Base-by-base conservation (phyloP, 2,329 filamentous ascomycete genomes). In the Phaeomoniella chlamydospora region DNA sequence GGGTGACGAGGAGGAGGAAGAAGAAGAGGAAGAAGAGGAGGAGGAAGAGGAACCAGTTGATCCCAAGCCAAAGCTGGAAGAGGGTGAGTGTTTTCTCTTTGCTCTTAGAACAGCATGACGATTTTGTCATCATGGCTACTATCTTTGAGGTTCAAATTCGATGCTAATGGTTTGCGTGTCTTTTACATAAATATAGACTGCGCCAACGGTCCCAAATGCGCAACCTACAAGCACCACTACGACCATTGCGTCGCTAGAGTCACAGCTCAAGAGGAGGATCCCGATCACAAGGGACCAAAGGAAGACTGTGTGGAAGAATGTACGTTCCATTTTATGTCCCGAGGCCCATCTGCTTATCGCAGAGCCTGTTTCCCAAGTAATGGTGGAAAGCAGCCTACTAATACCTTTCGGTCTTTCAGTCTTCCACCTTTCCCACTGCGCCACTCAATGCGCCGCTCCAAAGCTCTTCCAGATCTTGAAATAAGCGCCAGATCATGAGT, bases 281-380 rank as follows among this genome's bases (percentile, higher is more conserved):
- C 79, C 45, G 76, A 80, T 50, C 70, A 72, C 62, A 76, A 78
- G 64, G 78, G 68, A 38, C 67, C 78, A 51, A 77, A 82, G 54
- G 90, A 98, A 74, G 87, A 96, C 69, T 98, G 90, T 55, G 85
- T 96, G 49, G 90, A 98, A 72, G 90, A 98, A 72, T 98, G 90
- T 96, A 80, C 65, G 87, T 76, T 34, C 13, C 29, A 17, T 15
- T 33, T 18, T 11, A 5, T 37, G 29, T 9, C 6, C 15, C 17
- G 12, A 12, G 10, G n/a, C 22, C 15, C 19, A 15, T 31, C 33
- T n/a, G n/a, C n/a, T n/a, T n/a, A n/a, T n/a, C n/a, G n/a, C n/a
- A n/a, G n/a, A n/a, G n/a, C n/a, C n/a, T n/a, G n/a, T n/a, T n/a
- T n/a, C n/a, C n/a, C n/a, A n/a, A n/a, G n/a, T n/a, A n/a, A n/a